These are phyloP conservation scores for Pyronema domesticum DNA, from an alignment of 495 filamentous ascomycete genomes.

Conservation along the genomic window DNA sequence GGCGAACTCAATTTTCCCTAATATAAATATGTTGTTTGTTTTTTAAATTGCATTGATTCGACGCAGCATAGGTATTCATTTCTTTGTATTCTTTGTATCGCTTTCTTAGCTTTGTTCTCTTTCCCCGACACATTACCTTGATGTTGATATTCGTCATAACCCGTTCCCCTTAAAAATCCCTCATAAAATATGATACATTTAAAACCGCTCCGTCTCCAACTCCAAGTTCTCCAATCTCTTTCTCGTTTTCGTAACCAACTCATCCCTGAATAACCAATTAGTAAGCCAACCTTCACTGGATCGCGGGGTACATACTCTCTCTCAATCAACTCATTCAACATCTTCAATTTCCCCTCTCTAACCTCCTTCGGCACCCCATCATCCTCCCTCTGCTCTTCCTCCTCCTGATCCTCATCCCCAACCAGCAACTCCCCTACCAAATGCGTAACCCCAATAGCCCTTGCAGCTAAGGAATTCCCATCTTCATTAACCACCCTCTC, in stretches of 20 bases:
- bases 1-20: too few species aligned
- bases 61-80: too few species aligned
- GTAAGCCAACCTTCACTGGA: background rate
- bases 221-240: slow-evolving; percentile 18
- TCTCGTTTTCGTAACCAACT: slow-evolving; percentile 19
- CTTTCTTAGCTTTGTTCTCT: too few species aligned
- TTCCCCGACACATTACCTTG: too few species aligned
- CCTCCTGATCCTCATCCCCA: background rate
- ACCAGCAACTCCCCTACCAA: background rate
- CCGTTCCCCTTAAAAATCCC: too few species aligned
- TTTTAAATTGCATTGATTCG: too few species aligned
- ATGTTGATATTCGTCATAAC: too few species aligned
- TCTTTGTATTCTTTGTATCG: too few species aligned
- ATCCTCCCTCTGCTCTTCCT: background rate
- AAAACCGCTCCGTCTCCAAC: slow-evolving; percentile 8
- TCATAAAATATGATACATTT: too few species aligned
- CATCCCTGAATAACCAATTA: slow-evolving; percentile 11
- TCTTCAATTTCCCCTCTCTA: slow-evolving; percentile 13
- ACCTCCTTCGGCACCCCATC: slow-evolving; percentile 15
- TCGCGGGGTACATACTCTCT: slow-evolving; percentile 17
- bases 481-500: slow-evolving; percentile 9
- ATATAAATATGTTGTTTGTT: too few species aligned
- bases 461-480: background rate
- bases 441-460: background rate
- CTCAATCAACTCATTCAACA: slow-evolving; percentile 12